A percentile compares a stretch with the other conserved stretches of the same genome.
Conservation (phyloP, 345 rosid genomes). For the Lepidium didymum region DNA sequence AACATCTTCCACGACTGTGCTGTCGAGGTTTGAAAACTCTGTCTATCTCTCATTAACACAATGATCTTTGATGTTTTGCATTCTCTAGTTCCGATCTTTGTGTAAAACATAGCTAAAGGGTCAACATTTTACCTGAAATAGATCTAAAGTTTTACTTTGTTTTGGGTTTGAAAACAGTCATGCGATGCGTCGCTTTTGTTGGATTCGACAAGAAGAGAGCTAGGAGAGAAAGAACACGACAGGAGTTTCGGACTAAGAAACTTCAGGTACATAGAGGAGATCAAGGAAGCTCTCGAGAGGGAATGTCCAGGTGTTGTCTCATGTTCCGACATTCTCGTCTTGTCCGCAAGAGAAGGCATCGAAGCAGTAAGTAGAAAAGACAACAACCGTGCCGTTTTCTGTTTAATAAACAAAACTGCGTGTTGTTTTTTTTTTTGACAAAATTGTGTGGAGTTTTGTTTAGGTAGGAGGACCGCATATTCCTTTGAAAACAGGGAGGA, state of each 20-base stretch:
- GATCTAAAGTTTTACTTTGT: not conserved
- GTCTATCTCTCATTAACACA: not conserved
- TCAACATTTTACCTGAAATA: not conserved
- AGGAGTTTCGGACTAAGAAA: slow-evolving; percentile 93
- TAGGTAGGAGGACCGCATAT: slow-evolving; percentile 93
- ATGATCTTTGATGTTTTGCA: not conserved
- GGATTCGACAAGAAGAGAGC: slow-evolving; percentile 88
- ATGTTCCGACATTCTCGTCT: slow-evolving; percentile 78
- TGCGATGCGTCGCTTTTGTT: slow-evolving; percentile 93
- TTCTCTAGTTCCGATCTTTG: not conserved
- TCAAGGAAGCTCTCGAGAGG: slow-evolving; percentile 92
- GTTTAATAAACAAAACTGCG: not conserved
- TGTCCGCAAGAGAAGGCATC: slow-evolving; percentile 87
- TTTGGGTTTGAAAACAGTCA: slow-evolving; percentile 37
- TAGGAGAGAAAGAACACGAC: slow-evolving; percentile 96
- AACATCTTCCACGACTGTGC: slow-evolving; percentile 99
- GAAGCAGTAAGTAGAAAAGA: slow-evolving; percentile 41
- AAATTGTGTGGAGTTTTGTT: not conserved
- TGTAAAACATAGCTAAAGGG: not conserved
- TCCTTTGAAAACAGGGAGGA: slow-evolving; percentile 85
- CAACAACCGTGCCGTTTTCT: not conserved
- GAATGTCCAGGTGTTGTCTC: slow-evolving; percentile 95
- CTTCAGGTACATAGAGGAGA: slow-evolving; percentile 84
- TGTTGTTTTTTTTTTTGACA: not conserved
- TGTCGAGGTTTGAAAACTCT: slow-evolving; percentile 50